These are phyloP conservation scores for Penicillium frequentans DNA, from an alignment of 2,329 filamentous ascomycete species.

Conservation along the genomic window DNA sequence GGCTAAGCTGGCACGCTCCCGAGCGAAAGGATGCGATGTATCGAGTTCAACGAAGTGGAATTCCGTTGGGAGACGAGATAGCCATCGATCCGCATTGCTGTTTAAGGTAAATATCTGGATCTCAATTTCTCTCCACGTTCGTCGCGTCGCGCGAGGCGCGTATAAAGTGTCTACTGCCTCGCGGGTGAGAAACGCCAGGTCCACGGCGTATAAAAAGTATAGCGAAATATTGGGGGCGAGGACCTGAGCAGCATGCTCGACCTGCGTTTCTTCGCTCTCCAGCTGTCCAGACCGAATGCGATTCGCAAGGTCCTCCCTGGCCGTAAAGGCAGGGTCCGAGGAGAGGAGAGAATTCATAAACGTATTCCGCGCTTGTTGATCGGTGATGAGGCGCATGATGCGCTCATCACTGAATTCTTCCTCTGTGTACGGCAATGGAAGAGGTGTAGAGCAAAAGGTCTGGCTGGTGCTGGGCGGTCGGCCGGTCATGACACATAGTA, in stretches of 20 bases:
- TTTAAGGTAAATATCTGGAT: conserved; percentile 33
- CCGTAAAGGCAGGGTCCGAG: background rate
- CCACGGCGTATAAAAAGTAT: conserved; percentile 41
- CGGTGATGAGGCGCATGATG: conserved; percentile 32
- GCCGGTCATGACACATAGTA: conserved; percentile 45
- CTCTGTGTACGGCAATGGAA: conserved; percentile 41
- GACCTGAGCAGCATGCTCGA: conserved; percentile 26
- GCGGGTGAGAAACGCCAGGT: conserved; percentile 37
- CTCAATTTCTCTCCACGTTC: conserved; percentile 38
- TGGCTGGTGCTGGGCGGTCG: conserved; percentile 39
- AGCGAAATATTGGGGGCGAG: conserved; percentile 39
- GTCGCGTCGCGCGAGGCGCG: conserved; percentile 35
- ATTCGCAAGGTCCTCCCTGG: background rate
- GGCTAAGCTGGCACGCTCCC: conserved; percentile 37
- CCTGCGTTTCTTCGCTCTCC: conserved; percentile 13
- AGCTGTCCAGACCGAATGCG: conserved; percentile 4
- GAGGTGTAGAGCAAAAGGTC: conserved; percentile 44
- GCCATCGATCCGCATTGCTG: conserved; percentile 39
- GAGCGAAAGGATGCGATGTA: conserved; percentile 26
- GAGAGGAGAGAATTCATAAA: conserved; percentile 26
- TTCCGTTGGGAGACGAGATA: conserved; percentile 35
- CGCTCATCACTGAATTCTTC: conserved; percentile 35
- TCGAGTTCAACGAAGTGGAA: conserved; percentile 35
- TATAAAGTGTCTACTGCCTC: conserved; percentile 40
- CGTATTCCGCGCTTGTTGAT: conserved; percentile 31